Conservation (phyloP, 306 rosid genomes). For the Betula pendula region DNA sequence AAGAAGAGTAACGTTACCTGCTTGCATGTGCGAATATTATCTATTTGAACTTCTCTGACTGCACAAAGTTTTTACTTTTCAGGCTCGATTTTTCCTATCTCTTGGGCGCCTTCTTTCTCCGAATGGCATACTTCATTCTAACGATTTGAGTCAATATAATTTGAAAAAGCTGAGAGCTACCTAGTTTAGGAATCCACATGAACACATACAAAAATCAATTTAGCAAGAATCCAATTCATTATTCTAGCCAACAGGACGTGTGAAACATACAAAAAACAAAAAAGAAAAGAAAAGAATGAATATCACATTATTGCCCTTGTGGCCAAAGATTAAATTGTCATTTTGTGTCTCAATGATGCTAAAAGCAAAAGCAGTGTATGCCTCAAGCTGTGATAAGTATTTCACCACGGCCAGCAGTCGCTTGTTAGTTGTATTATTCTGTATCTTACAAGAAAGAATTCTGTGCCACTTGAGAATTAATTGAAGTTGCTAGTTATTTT, state of each 20-base stretch:
- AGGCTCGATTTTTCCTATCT: slow-evolving; percentile 51
- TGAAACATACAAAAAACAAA: too few relatives aligned
- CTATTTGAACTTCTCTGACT: slow-evolving; percentile 24
- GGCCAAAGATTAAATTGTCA: not conserved
- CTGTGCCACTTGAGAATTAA: not conserved
- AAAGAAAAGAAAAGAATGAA: too few relatives aligned
- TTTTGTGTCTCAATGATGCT: not conserved
- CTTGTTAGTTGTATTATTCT: not conserved
- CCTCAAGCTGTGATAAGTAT: not conserved
- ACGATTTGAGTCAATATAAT: slow-evolving; percentile 34
- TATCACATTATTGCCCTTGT: not conserved
- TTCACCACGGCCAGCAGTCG: not conserved
- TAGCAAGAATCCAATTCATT: not conserved
- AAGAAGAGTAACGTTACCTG: slow-evolving; percentile 30
- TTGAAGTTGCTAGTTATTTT: not conserved
- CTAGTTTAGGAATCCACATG: slow-evolving; percentile 29
- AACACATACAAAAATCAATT: not conserved
- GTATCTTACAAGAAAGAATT: not conserved
- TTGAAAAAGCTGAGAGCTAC: slow-evolving; percentile 43
- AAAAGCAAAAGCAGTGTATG: not conserved
- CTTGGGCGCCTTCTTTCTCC: slow-evolving; percentile 64
- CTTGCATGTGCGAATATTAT: slow-evolving; percentile 13
- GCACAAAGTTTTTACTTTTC: not conserved
- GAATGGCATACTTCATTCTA: slow-evolving; percentile 49
- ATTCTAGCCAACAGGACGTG: not conserved